These are phyloP conservation scores for Botrytis medusae DNA, from an alignment of 2,329 filamentous ascomycete genomes.

Conservation along the genomic window DNA sequence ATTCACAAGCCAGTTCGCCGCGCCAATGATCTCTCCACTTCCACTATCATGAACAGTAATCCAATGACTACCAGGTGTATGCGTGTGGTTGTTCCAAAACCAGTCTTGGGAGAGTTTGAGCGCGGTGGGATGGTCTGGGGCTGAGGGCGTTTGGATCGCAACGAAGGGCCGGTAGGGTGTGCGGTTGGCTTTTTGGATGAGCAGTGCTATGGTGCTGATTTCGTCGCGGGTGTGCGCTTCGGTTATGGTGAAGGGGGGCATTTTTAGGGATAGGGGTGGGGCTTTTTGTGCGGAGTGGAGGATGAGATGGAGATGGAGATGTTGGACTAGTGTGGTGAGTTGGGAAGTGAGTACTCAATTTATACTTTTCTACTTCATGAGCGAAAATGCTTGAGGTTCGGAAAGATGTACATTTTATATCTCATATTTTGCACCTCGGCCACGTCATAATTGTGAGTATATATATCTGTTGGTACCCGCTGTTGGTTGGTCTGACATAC, in stretches of 20 bases:
- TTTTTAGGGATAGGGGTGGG: background rate
- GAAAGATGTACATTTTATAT: background rate
- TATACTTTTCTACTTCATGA: background rate
- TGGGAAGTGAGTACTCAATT: background rate
- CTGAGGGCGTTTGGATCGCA: background rate
- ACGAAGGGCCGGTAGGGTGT: background rate
- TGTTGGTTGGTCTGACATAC: background rate
- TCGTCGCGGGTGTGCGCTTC: background rate
- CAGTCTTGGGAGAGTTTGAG: background rate
- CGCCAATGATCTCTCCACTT: background rate
- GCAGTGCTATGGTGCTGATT: background rate
- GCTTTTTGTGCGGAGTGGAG: background rate
- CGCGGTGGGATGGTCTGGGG: background rate
- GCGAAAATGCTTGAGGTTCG: background rate
- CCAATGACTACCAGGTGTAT: background rate
- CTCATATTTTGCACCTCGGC: background rate
- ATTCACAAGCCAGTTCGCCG: constrained; percentile 3
- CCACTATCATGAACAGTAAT: background rate
- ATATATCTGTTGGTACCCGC: background rate
- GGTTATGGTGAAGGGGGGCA: background rate
- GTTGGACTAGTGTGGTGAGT: background rate
- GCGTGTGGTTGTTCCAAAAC: background rate
- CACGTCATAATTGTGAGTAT: background rate
- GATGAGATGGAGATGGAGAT: background rate
- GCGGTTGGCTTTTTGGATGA: constrained; percentile 11